Conservation (phyloP, 495 filamentous ascomycete species). For the Hypoxylon trugodes region DNA sequence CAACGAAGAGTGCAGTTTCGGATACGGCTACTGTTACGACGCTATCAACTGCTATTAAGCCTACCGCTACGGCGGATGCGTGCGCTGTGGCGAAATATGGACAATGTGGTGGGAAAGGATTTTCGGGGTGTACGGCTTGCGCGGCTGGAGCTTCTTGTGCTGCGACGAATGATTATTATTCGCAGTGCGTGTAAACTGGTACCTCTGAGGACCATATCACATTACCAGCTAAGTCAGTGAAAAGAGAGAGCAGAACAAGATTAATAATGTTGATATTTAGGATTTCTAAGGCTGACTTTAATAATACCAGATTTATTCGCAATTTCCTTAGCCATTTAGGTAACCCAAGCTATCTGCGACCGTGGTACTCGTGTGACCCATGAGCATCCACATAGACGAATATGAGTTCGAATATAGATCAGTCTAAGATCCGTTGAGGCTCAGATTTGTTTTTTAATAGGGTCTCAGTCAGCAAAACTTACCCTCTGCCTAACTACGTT, state of each 20-base stretch:
- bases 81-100: constrained; percentile 36
- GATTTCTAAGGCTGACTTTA: too few relatives aligned
- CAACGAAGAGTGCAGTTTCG: neutral
- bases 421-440: too few relatives aligned
- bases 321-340: too few relatives aligned
- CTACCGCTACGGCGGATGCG: neutral
- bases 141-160: constrained; percentile 39
- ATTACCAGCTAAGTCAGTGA: neutral
- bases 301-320: too few relatives aligned
- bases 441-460: too few relatives aligned
- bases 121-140: constrained; percentile 45
- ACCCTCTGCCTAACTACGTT: too few relatives aligned
- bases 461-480: too few relatives aligned
- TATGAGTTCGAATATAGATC: too few relatives aligned
- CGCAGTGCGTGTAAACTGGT: constrained; percentile 42
- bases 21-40: neutral
- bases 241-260: neutral
- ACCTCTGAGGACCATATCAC: neutral
- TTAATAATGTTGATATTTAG: neutral
- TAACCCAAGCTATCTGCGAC: too few relatives aligned
- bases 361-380: too few relatives aligned
- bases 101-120: constrained; percentile 52
- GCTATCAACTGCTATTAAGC: neutral
- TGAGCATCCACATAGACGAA: too few relatives aligned
- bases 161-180: constrained; percentile 42